These are phyloP conservation scores for Oryza brachyantha DNA, from an alignment of 176 grass and related monocot species.

Conservation along the genomic window DNA sequence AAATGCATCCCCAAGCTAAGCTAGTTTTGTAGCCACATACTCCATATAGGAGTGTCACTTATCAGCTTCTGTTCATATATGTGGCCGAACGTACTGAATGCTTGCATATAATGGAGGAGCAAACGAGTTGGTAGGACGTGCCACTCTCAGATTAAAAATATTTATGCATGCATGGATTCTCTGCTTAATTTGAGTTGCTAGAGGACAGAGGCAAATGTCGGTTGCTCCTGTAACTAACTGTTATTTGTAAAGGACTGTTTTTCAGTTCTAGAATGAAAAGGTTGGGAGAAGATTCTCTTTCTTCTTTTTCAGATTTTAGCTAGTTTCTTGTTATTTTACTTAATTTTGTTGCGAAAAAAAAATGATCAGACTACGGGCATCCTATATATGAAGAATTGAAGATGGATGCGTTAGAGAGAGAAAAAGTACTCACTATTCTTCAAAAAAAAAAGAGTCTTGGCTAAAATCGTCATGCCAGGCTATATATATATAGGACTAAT, in stretches of 20 bases:
- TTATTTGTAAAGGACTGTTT: not conserved
- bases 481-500: too few relatives aligned
- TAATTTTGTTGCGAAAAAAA: not conserved
- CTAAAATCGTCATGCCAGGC: not conserved
- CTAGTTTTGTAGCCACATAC: not conserved
- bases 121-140: not conserved
- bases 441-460: not conserved
- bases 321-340: not conserved
- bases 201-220: not conserved
- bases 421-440: too few relatives aligned
- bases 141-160: not conserved
- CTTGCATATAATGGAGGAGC: not conserved
- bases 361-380: not conserved
- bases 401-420: not conserved
- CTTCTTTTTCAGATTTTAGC: not conserved
- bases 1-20: not conserved
- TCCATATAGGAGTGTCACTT: too few relatives aligned
- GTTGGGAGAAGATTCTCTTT: too few relatives aligned
- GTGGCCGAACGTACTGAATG: not conserved
- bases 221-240: not conserved
- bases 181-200: not conserved
- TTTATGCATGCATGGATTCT: not conserved
- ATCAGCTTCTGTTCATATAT: too few relatives aligned
- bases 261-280: not conserved
- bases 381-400: not conserved